Evolutionary conservation across 2,329 filamentous ascomycete genomes (phyloP).

Genomic region (Scedosporium apiospermum): DNA sequence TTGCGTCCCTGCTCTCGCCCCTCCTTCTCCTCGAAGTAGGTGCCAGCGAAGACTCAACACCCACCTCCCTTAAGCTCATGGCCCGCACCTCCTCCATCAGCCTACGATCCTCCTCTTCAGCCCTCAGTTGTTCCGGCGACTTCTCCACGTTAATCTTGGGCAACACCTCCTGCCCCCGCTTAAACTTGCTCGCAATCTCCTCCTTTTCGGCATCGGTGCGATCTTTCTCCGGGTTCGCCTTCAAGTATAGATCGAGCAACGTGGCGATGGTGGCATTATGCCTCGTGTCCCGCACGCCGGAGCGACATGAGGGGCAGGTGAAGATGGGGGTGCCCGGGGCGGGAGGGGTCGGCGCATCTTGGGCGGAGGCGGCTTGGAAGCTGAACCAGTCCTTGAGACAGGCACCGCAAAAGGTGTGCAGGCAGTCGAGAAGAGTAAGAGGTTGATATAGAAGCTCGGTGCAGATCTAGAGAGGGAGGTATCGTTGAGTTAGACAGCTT

Average conservation of each 20-base stretch:
- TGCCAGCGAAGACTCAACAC: constrained; percentile 31
- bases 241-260: constrained; percentile 78
- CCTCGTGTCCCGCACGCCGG: constrained; percentile 72
- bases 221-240: constrained; percentile 66
- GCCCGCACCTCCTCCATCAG: constrained; percentile 63
- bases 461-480: constrained; percentile 61
- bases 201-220: constrained; percentile 64
- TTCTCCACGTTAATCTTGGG: constrained; percentile 47
- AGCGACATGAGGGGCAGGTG: constrained; percentile 89
- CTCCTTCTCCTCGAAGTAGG: constrained; percentile 12
- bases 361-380: constrained; percentile 59
- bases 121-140: constrained; percentile 41
- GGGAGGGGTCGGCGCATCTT: constrained; percentile 39
- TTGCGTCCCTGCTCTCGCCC: constrained; percentile 4
- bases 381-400: constrained; percentile 95
- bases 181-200: constrained; percentile 68
- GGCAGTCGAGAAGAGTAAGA: constrained; percentile 81
- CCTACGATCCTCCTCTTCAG: constrained; percentile 58
- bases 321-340: constrained; percentile 45
- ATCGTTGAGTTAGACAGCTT: too few species aligned
- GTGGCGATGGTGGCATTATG: constrained; percentile 88
- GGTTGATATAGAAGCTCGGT: constrained; percentile 90
- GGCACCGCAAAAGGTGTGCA: constrained; percentile 92
- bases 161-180: constrained; percentile 70
- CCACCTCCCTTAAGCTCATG: constrained; percentile 62